A percentile compares a stretch with the other conserved stretches of the same genome.
These are phyloP conservation scores for Petasospora fabianii DNA, from an alignment of 1,139 yeast genomes.

Conservation along the genomic window DNA sequence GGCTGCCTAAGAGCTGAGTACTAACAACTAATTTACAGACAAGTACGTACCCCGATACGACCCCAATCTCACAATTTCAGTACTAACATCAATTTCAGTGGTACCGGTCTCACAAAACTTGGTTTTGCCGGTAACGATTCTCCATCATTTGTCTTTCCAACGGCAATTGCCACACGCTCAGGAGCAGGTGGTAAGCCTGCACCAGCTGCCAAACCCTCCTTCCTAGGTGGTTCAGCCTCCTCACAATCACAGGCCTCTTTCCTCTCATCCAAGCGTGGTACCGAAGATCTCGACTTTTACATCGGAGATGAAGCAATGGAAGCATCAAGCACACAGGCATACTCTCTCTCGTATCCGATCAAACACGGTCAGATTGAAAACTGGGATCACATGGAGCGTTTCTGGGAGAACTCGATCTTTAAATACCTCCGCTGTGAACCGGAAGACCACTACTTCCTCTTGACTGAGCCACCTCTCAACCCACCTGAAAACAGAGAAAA, in stretches of 20 bases:
- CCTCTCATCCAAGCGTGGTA: constrained; percentile 60
- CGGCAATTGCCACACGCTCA: constrained; percentile 81
- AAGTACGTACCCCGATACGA: constrained; percentile 11
- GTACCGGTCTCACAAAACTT: constrained; percentile 95
- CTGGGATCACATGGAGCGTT: constrained; percentile 99
- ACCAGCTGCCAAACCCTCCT: constrained; percentile 24
- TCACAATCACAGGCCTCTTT: constrained; percentile 50
- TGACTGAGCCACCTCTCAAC: constrained; percentile 97
- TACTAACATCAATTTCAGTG: constrained; percentile 34
- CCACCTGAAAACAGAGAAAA: constrained; percentile 99
- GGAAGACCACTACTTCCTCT: constrained; percentile 91
- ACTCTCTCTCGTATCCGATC: constrained; percentile 86
- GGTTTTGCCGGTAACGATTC: constrained; percentile 99
- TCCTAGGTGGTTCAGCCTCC: constrained; percentile 28
- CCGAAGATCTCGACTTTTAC: constrained; percentile 90
- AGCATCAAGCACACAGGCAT: constrained; percentile 88
- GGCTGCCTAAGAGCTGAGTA: background rate
- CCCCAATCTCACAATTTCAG: background rate
- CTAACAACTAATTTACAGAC: constrained; percentile 14
- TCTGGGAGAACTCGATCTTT: constrained; percentile 97
- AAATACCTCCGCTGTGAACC: constrained; percentile 97
- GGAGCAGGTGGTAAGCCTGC: constrained; percentile 34
- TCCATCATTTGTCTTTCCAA: constrained; percentile 95
- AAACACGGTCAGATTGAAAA: constrained; percentile 97
- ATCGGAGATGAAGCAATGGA: constrained; percentile 94